Evolutionary conservation across 2,329 filamentous ascomycete species (phyloP).

Genomic region (Myotisia sp.): DNA sequence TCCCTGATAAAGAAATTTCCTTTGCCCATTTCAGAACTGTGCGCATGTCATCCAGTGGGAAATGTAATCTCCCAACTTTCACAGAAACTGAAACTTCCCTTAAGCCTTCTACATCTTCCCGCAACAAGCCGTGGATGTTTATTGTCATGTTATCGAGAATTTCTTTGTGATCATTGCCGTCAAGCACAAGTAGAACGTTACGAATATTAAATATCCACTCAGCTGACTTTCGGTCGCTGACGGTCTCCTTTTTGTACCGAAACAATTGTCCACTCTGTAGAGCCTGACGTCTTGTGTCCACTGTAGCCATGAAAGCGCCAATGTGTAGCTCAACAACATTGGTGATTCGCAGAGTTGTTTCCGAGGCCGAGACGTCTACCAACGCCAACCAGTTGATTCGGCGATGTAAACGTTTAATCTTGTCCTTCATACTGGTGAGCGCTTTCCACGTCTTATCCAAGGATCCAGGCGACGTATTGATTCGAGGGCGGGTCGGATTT

Average conservation of each 20-base stretch:
- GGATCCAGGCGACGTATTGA: too few relatives aligned
- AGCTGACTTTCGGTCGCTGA: constrained; percentile 55
- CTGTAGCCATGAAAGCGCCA: constrained; percentile 67
- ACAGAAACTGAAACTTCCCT: constrained; percentile 79
- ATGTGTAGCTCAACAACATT: constrained; percentile 76
- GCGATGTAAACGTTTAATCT: constrained; percentile 70
- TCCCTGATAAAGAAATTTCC: constrained; percentile 18
- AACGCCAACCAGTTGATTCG: constrained; percentile 79
- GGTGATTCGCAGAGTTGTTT: constrained; percentile 60
- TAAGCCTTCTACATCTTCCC: constrained; percentile 71
- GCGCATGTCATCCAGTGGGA: constrained; percentile 77
- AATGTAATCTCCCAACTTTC: constrained; percentile 77
- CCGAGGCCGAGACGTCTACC: constrained; percentile 75
- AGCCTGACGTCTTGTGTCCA: constrained; percentile 83
- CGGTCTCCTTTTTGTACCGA: constrained; percentile 56
- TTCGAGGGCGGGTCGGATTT: too few relatives aligned
- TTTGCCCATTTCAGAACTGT: constrained; percentile 26
- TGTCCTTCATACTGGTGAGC: constrained; percentile 66
- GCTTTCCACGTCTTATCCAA: constrained; percentile 67
- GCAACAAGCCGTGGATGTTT: constrained; percentile 82
- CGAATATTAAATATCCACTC: constrained; percentile 86
- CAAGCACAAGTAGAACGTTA: constrained; percentile 76
- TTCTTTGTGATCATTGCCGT: constrained; percentile 72
- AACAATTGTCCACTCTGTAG: constrained; percentile 83
- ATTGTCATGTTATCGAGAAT: constrained; percentile 74